Evolutionary conservation across 176 grass and related monocot genomes (phyloP).

Genomic region (Tuctoria greenei): DNA sequence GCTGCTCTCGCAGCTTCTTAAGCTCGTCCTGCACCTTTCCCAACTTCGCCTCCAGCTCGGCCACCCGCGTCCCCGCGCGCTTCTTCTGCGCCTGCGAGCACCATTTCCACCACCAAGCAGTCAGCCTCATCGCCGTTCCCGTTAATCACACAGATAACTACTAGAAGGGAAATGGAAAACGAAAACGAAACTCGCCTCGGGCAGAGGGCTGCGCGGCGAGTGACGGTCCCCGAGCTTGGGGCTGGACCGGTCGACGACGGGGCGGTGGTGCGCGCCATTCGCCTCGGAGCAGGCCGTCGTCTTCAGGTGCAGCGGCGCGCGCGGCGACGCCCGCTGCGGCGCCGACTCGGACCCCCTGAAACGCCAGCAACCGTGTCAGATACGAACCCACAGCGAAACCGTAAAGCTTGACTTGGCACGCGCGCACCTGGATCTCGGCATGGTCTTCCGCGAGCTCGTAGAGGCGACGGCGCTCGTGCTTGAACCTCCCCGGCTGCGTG

Average conservation of each 20-base stretch:
- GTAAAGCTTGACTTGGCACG: no score
- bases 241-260: conserved; percentile 53
- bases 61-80: conserved; percentile 61
- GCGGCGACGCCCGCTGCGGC: conserved; percentile 64
- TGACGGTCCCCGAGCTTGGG: conserved; percentile 72
- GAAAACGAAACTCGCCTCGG: conserved; percentile 39
- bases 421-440: conserved; percentile 67
- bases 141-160: no score
- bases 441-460: conserved; percentile 2
- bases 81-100: conserved; percentile 61
- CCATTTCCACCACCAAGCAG: not conserved
- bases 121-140: not conserved
- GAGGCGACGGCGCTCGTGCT: not conserved
- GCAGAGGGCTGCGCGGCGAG: conserved; percentile 67
- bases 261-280: conserved; percentile 65
- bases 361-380: not conserved
- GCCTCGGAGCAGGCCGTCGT: conserved; percentile 60
- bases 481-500: not conserved
- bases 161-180: no score
- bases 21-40: conserved; percentile 82
- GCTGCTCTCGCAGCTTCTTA: conserved; percentile 90
- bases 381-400: not conserved
- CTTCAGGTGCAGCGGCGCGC: conserved; percentile 81
- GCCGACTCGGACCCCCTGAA: conserved; percentile 69
- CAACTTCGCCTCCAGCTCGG: conserved; percentile 77